A percentile compares a stretch with the other conserved stretches of the same genome.
Evolutionary conservation across 2,329 filamentous ascomycete genomes (phyloP).

Genomic region (Fusarium denticulatum): DNA sequence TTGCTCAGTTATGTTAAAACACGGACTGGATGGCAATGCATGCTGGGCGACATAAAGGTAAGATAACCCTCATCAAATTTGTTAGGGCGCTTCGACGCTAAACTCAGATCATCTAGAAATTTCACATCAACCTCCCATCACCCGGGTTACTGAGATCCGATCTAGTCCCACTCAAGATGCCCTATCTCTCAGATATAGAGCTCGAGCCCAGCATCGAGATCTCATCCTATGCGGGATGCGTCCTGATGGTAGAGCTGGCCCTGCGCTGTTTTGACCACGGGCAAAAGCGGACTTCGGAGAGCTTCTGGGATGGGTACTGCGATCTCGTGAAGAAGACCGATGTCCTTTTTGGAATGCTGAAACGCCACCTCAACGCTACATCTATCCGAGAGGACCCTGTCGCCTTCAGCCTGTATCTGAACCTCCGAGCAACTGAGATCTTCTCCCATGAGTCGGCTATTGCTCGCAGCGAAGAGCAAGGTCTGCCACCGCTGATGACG

Average conservation of each 20-base stretch:
- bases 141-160: background rate
- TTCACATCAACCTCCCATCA: background rate
- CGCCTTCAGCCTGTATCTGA: background rate
- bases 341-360: background rate
- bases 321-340: background rate
- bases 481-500: background rate
- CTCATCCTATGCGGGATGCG: background rate
- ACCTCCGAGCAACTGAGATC: background rate
- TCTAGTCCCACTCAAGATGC: background rate
- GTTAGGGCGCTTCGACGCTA: fast-evolving
- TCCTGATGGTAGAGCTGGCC: background rate
- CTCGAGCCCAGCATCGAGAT: background rate
- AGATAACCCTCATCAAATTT: fast-evolving
- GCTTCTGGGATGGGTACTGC: background rate
- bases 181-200: background rate
- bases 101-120: background rate
- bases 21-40: background rate
- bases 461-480: background rate
- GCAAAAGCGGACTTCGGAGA: background rate
- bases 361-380: background rate
- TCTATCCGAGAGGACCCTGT: background rate
- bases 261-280: background rate
- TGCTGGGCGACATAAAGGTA: background rate
- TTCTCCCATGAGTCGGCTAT: background rate
- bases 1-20: background rate